A percentile compares a stretch with the other conserved stretches of the same genome.
phyloP scores from a whole-genome alignment of 1,284 basidiomycete genomes.

The Pseudozyma tsukubaensis region DNA sequence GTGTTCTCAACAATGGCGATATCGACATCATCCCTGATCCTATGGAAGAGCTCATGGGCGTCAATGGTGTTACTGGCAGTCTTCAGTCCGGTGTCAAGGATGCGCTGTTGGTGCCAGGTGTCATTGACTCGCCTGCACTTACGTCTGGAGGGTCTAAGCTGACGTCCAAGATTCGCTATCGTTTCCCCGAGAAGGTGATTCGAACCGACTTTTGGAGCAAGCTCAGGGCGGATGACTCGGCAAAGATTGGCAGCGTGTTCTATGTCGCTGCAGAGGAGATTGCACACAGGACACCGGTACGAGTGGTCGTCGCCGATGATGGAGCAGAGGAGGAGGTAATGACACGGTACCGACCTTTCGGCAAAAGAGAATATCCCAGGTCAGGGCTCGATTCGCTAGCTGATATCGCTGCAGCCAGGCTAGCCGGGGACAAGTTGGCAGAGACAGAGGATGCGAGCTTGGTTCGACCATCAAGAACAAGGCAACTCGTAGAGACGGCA shows the following conservation, averaged over 20 bases:
- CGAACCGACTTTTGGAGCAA: conserved; percentile 90
- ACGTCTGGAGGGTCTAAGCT: conserved; percentile 70
- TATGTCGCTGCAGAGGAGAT: conserved; percentile 43
- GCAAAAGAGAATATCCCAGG: conserved; percentile 30
- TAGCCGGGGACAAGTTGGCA: conserved; percentile 17
- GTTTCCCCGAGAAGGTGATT: conserved; percentile 92
- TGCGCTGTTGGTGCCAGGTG: conserved; percentile 67
- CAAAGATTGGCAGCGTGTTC: conserved; percentile 43
- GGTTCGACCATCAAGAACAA: conserved; percentile 27
- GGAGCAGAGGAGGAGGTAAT: neutral
- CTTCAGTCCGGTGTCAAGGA: conserved; percentile 64
- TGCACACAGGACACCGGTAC: conserved; percentile 11
- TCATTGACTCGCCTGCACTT: conserved; percentile 28
- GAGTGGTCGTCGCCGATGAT: conserved; percentile 27
- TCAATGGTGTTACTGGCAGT: conserved; percentile 32
- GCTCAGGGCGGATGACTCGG: conserved; percentile 27
- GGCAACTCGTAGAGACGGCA: conserved; percentile 39
- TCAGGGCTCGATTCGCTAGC: conserved; percentile 44
- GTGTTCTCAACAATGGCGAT: conserved; percentile 88
- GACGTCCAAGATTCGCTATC: conserved; percentile 75
- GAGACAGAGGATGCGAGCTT: conserved; percentile 13
- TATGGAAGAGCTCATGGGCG: conserved; percentile 63
- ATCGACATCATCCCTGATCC: conserved; percentile 81
- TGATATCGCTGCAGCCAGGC: conserved; percentile 36
- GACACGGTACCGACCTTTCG: conserved; percentile 41